Evolutionary conservation across 2,329 filamentous ascomycete genomes (phyloP).

Genomic region (Arthrobotrys sphaeroides): DNA sequence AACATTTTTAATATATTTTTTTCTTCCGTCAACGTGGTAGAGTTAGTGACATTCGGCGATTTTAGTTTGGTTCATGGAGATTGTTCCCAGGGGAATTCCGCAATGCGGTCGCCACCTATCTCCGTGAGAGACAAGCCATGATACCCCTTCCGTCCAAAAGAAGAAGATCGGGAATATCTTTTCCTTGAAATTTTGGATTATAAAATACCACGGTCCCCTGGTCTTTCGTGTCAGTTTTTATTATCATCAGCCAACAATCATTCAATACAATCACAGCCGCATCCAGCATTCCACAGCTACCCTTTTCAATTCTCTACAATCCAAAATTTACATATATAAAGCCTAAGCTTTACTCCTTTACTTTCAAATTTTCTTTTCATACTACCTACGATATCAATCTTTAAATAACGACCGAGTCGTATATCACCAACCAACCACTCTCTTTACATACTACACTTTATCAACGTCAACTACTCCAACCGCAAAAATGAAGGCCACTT

Average conservation of each 20-base stretch:
- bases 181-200: neutral
- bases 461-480: neutral
- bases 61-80: too few species aligned
- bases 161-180: neutral
- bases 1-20: conserved; percentile 6
- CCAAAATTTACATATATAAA: neutral
- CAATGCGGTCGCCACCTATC: too few species aligned
- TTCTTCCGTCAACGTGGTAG: neutral
- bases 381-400: neutral
- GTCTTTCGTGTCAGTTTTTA: neutral
- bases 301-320: neutral
- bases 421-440: neutral
- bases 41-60: too few species aligned
- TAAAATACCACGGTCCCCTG: neutral
- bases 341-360: neutral
- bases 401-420: neutral
- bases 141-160: neutral
- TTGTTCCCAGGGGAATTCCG: too few species aligned
- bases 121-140: neutral
- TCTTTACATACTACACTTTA: neutral
- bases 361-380: too few species aligned
- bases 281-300: neutral
- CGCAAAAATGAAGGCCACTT: conserved; percentile 23
- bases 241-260: neutral
- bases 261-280: neutral